Evolutionary conservation across 192 early-diverging fungal species (phyloP), one percentile per base, ranked within the genome.

Genomic region (Coemansia sp.): DNA sequence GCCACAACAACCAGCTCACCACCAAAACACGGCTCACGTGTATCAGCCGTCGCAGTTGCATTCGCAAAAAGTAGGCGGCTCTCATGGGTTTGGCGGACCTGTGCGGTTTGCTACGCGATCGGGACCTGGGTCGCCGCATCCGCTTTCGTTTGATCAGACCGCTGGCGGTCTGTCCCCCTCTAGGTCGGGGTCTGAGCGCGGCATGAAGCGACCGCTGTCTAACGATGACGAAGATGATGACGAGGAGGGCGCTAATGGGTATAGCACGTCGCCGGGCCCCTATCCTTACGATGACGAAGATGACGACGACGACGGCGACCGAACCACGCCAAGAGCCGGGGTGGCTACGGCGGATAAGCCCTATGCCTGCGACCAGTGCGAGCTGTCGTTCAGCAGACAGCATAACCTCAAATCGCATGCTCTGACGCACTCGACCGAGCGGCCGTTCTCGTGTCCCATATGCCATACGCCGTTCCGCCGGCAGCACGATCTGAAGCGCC

Each of bases 401-500:
- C 91, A 93, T 70, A 91, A 93, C 59, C 82, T 93, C 14, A 88
- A 85, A 64, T 91, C 90, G 21, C 91, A 93, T 68, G 83, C 86
- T 26, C 75, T 88, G 34, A 90, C 90, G 1, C 91, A 93, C 72
- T 87, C 89, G 45, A 79, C 85, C n/a, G 87, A 90, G 64, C 86
- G 90, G 2, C 91, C 91, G 26, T 91, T 84, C 70, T 71, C 75
- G 25, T 89, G 87, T 82, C 69, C 80, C 33, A 78, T 84, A 48
- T 97, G 95, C 77, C 79, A 87, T 2, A 83, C 87, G 33, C 77
- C 85, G 10, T 97, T 97, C 84, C 89, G 93, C 21, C 85, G 95
- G 14, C 90, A 93, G 59, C 94, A 97, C 72, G 95, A 97, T 77
- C 84, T 95, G 42, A 95, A 93, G 73, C 87, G 95, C 34, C 92